Evolutionary conservation across 192 early-diverging fungal genomes (phyloP).

Genomic region (Geranomyces michiganensis): DNA sequence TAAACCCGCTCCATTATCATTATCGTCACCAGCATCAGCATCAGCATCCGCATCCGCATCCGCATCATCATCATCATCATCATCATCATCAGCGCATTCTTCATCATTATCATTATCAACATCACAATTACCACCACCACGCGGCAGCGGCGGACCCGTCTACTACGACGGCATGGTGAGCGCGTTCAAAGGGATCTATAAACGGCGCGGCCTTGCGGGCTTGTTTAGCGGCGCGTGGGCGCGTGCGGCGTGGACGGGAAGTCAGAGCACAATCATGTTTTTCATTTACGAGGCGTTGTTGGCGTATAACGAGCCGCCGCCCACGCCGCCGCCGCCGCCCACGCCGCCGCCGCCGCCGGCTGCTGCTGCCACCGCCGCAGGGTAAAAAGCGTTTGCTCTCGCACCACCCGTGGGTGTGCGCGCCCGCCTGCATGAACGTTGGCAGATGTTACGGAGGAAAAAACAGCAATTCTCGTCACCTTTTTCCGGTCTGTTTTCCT

Average conservation of each 20-base stretch:
- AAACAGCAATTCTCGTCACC: too few species aligned
- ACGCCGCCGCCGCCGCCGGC: too few species aligned
- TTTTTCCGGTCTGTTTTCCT: too few species aligned
- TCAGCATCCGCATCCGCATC: background rate
- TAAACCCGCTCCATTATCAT: background rate
- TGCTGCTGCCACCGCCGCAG: too few species aligned
- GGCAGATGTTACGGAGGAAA: too few species aligned
- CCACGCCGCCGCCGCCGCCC: too few species aligned
- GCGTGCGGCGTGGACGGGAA: constrained; percentile 79
- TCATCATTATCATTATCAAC: too few species aligned
- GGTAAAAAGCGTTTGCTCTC: too few species aligned
- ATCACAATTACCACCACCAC: background rate
- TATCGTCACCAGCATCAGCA: background rate
- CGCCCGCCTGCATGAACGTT: too few species aligned
- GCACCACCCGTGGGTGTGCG: too few species aligned
- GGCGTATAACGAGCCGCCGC: background rate
- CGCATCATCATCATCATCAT: background rate
- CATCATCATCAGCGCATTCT: background rate
- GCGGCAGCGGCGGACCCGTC: background rate
- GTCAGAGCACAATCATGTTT: constrained; percentile 75
- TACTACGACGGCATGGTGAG: constrained; percentile 36
- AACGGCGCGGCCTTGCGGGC: constrained; percentile 46
- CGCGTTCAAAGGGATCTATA: constrained; percentile 37
- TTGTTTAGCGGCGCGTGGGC: constrained; percentile 82
- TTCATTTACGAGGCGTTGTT: constrained; percentile 61